Evolutionary conservation across 768 basidiomycete genomes (phyloP).

Genomic region (Boletus rubescentipes): DNA sequence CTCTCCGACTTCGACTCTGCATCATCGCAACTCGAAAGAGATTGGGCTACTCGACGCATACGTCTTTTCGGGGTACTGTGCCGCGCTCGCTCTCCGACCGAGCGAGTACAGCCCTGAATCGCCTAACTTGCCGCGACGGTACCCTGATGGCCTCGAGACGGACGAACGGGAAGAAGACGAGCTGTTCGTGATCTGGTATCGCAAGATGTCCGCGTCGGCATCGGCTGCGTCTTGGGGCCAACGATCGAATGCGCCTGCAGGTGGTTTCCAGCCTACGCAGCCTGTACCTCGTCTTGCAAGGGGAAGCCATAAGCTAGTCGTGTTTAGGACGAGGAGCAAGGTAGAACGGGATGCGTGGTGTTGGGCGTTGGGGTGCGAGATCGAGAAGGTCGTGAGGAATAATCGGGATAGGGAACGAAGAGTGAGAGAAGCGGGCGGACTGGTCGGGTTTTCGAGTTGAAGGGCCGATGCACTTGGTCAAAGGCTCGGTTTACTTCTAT

Average conservation of each 20-base stretch:
- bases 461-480: neutral
- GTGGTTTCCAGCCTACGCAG: slow-evolving; percentile 13
- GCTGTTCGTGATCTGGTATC: slow-evolving; percentile 79
- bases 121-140: slow-evolving; percentile 62
- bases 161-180: slow-evolving; percentile 88
- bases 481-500: neutral
- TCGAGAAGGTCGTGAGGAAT: slow-evolving; percentile 72
- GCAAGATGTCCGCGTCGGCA: slow-evolving; percentile 32
- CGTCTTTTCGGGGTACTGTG: slow-evolving; percentile 84
- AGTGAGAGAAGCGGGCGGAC: slow-evolving; percentile 62
- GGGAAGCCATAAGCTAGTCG: slow-evolving; percentile 55
- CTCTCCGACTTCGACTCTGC: slow-evolving; percentile 53
- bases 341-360: slow-evolving; percentile 94
- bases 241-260: slow-evolving; percentile 20
- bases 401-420: slow-evolving; percentile 63
- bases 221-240: neutral
- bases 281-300: slow-evolving; percentile 49
- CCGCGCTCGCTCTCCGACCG: slow-evolving; percentile 60
- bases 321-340: slow-evolving; percentile 76
- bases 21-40: slow-evolving; percentile 52
- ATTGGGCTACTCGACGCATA: slow-evolving; percentile 73
- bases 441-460: slow-evolving; percentile 37
- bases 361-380: slow-evolving; percentile 88
- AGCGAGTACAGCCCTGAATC: slow-evolving; percentile 62
- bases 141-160: slow-evolving; percentile 86